phyloP scores from a whole-genome alignment of 169 alveolate genomes.

The Cyclospora cayetanensis region DNA sequence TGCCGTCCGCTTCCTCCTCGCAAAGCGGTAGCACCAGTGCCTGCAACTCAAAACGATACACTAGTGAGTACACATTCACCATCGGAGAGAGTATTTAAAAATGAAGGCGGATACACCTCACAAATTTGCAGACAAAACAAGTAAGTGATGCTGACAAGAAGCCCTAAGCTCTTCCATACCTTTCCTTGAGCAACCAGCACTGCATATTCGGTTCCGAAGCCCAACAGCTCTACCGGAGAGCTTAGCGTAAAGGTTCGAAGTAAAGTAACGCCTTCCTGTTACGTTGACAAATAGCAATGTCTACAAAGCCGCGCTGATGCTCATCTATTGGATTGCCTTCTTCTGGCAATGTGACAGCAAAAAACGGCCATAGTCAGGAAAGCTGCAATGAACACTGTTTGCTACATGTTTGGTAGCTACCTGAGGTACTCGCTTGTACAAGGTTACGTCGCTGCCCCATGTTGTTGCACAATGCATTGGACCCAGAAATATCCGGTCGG shows the following conservation, averaged over 20 bases:
- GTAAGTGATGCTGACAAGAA: too few relatives aligned
- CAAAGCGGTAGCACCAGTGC: neutral
- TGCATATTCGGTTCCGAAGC: neutral
- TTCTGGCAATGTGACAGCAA: too few relatives aligned
- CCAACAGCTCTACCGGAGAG: conserved; percentile 10
- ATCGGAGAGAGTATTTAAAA: neutral
- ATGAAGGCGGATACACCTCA: neutral
- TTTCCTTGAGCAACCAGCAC: neutral
- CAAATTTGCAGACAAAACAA: neutral
- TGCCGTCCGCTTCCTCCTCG: neutral
- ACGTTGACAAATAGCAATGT: neutral
- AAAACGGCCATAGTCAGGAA: neutral
- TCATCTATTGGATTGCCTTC: neutral
- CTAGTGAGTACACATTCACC: neutral
- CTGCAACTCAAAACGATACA: neutral
- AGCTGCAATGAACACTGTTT: neutral
- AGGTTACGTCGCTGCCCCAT: neutral
- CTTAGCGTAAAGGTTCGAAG: neutral
- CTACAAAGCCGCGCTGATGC: neutral
- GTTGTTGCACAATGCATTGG: conserved; percentile 5
- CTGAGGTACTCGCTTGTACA: neutral
- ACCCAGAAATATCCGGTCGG: neutral
- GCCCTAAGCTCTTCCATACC: too few relatives aligned
- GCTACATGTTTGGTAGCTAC: neutral
- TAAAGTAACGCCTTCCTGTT: neutral